Conservation (phyloP, 2,329 filamentous ascomycete genomes). For the Cytospora paraplurivora region DNA sequence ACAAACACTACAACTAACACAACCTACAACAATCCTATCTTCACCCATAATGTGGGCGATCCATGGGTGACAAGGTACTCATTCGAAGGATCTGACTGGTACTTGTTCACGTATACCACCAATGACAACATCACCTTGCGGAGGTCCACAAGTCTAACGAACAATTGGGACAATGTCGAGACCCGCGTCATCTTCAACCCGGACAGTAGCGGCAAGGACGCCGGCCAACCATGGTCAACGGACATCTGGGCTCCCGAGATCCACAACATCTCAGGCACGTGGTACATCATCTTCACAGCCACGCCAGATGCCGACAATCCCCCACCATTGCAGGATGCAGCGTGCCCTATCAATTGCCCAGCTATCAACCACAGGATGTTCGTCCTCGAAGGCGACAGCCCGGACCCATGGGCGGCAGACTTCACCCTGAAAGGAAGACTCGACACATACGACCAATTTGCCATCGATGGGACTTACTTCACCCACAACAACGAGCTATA, state of each 20-base stretch:
- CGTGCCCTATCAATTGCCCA: conserved; percentile 41
- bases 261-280: conserved; percentile 39
- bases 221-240: conserved; percentile 40
- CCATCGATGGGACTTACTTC: conserved; percentile 43
- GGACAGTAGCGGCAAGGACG: conserved; percentile 32
- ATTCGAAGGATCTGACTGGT: conserved; percentile 40
- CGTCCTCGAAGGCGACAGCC: conserved; percentile 36
- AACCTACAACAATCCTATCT: conserved; percentile 45
- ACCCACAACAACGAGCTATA: conserved; percentile 36
- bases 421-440: conserved; percentile 39
- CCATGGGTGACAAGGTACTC: conserved; percentile 44
- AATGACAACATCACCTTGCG: conserved; percentile 44
- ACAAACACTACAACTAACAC: conserved; percentile 41
- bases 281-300: conserved; percentile 40
- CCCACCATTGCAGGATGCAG: conserved; percentile 38
- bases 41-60: conserved; percentile 43
- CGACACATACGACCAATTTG: conserved; percentile 41
- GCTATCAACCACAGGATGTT: conserved; percentile 44
- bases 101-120: conserved; percentile 45
- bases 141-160: conserved; percentile 41
- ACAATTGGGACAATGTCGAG: conserved; percentile 45
- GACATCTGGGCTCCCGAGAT: conserved; percentile 42
- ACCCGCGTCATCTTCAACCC: conserved; percentile 41
- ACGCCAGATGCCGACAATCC: conserved; percentile 40
- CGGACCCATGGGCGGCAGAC: conserved; percentile 39